These are phyloP conservation scores for Fistulinella prunicolor DNA, from an alignment of 768 basidiomycete species.

Conservation along the genomic window DNA sequence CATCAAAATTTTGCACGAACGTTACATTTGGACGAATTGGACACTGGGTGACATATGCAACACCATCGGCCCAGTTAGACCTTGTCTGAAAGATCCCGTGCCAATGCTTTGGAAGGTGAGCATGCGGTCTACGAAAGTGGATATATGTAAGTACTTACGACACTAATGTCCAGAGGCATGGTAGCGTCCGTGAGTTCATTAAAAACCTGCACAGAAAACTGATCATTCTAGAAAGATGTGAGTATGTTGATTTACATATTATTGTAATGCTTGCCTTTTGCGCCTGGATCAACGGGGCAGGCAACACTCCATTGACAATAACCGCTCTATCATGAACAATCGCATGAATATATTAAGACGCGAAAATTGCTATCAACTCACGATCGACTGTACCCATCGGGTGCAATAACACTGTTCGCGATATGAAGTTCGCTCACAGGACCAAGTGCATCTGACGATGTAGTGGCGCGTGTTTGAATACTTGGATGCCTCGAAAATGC, in stretches of 20 bases:
- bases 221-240: constrained; percentile 30
- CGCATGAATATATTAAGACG: not conserved
- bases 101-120: constrained; percentile 29
- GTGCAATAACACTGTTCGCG: constrained; percentile 37
- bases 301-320: constrained; percentile 43
- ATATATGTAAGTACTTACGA: constrained; percentile 20
- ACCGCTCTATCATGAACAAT: constrained; percentile 35
- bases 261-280: constrained; percentile 29
- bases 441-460: constrained; percentile 6
- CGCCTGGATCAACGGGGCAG: constrained; percentile 44
- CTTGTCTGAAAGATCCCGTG: constrained; percentile 30
- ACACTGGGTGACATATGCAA: constrained; percentile 42
- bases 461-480: not conserved
- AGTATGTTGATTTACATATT: not conserved
- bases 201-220: constrained; percentile 41
- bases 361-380: constrained; percentile 21
- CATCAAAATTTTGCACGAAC: constrained; percentile 37
- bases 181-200: constrained; percentile 43
- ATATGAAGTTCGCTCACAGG: constrained; percentile 28
- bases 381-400: constrained; percentile 44
- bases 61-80: constrained; percentile 35
- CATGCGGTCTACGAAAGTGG: not conserved
- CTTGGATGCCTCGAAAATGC: constrained; percentile 3
- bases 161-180: constrained; percentile 49
- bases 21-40: constrained; percentile 35